Evolutionary conservation across 164 flowering plant genomes (phyloP).

Genomic region (Macadamia integrifolia): DNA sequence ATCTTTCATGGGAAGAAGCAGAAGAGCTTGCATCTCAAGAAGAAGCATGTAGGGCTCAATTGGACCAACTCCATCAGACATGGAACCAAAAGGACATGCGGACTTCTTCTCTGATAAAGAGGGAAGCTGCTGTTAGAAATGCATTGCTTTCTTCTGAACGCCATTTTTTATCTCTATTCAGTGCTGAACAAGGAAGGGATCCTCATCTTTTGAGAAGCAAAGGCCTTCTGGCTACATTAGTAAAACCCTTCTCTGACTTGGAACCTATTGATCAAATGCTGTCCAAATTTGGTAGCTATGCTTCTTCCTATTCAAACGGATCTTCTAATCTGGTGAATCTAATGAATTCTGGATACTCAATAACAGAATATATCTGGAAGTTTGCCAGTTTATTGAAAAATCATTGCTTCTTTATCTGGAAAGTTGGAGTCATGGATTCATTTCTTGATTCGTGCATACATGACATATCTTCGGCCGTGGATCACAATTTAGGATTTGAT

Average conservation of each 20-base stretch:
- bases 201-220: conserved; percentile 45
- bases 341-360: conserved; percentile 53
- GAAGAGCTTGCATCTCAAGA: conserved; percentile 97
- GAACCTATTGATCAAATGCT: conserved; percentile 56
- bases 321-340: conserved; percentile 33
- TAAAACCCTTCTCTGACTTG: conserved; percentile 66
- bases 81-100: conserved; percentile 83
- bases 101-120: conserved; percentile 53
- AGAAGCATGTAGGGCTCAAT: conserved; percentile 87
- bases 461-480: conserved; percentile 59
- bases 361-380: conserved; percentile 70
- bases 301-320: conserved; percentile 24
- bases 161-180: conserved; percentile 48
- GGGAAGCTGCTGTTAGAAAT: conserved; percentile 55
- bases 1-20: conserved; percentile 98
- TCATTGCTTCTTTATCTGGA: conserved; percentile 79
- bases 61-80: conserved; percentile 75
- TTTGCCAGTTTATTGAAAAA: conserved; percentile 38
- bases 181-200: conserved; percentile 38
- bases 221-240: conserved; percentile 47
- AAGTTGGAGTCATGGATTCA: conserved; percentile 65
- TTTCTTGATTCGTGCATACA: conserved; percentile 82
- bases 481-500: conserved; percentile 80
- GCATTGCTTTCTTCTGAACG: conserved; percentile 50
- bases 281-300: conserved; percentile 32